A percentile compares a stretch with the other conserved stretches of the same genome.
Conservation (phyloP, 1,284 basidiomycete species). For the Termitomyces sp. region DNA sequence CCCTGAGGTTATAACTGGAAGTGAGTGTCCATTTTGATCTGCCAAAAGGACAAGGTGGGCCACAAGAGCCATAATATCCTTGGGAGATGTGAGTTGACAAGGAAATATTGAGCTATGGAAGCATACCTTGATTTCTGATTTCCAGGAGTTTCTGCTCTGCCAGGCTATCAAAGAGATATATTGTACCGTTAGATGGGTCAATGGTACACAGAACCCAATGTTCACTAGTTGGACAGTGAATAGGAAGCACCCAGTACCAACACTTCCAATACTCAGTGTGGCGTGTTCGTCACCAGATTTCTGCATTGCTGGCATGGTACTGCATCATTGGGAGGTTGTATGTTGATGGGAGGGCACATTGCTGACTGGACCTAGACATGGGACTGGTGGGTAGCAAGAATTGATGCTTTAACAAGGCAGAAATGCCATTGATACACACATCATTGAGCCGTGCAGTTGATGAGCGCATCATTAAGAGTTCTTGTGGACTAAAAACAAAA, state of each 20-base stretch:
- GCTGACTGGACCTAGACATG: neutral
- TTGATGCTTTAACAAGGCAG: neutral
- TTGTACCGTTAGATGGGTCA: neutral
- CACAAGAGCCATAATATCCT: conserved; percentile 15
- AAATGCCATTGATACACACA: conserved; percentile 11
- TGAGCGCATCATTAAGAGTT: neutral
- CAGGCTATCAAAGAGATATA: conserved; percentile 23
- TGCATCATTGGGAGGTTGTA: conserved; percentile 14
- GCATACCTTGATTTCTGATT: conserved; percentile 9
- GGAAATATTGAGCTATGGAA: neutral
- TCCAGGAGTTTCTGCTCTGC: conserved; percentile 2
- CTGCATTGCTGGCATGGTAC: neutral
- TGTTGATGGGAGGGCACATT: conserved; percentile 20
- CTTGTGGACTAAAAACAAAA: neutral
- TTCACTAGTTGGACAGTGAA: conserved; percentile 13
- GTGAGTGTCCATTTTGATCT: conserved; percentile 3
- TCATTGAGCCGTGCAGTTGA: conserved; percentile 1
- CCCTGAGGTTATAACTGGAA: conserved; percentile 7
- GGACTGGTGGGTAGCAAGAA: neutral
- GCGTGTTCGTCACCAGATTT: conserved; percentile 16
- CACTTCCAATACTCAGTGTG: conserved; percentile 20
- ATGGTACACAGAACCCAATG: conserved; percentile 22
- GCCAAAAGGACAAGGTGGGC: conserved; percentile 5
- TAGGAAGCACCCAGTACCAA: conserved; percentile 24
- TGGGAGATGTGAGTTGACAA: neutral